Conservation (phyloP, 1,284 basidiomycete genomes). For the Lignosus rhinocerotis region DNA sequence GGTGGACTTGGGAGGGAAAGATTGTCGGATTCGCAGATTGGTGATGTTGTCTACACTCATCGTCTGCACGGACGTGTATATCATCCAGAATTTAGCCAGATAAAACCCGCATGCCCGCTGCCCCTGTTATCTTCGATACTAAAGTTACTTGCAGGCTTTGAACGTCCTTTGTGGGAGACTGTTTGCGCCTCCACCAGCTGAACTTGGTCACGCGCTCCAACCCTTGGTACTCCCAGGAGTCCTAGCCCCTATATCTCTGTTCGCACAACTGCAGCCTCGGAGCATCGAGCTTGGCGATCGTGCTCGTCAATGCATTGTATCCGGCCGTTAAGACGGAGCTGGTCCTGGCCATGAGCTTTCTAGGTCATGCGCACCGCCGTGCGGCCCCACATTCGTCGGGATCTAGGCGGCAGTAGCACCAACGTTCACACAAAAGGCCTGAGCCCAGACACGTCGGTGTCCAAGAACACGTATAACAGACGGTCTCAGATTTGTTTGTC, state of each 20-base stretch:
- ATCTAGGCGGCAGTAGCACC: not conserved
- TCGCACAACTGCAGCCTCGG: no score
- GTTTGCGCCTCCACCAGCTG: not conserved
- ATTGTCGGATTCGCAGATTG: constrained; percentile 70
- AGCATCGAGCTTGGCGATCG: no score
- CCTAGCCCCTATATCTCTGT: no score
- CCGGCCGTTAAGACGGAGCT: not conserved
- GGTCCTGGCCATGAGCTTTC: not conserved
- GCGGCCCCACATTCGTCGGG: not conserved
- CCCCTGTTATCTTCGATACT: no score
- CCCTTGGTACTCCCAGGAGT: no score
- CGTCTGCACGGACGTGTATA: not conserved
- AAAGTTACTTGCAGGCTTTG: no score
- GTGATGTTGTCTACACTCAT: constrained; percentile 34
- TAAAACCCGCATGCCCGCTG: no score
- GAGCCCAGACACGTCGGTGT: not conserved
- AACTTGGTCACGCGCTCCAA: not conserved
- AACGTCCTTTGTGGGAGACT: not conserved
- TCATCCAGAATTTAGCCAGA: not conserved
- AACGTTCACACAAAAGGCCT: not conserved
- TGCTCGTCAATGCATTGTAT: not conserved
- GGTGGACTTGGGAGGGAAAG: constrained; percentile 81
- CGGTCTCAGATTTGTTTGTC: not conserved
- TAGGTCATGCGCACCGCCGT: no score
- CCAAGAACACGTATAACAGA: not conserved